These are phyloP conservation scores for Coemansia guatemalensis DNA, from an alignment of 192 early-diverging fungal species.

Conservation along the genomic window DNA sequence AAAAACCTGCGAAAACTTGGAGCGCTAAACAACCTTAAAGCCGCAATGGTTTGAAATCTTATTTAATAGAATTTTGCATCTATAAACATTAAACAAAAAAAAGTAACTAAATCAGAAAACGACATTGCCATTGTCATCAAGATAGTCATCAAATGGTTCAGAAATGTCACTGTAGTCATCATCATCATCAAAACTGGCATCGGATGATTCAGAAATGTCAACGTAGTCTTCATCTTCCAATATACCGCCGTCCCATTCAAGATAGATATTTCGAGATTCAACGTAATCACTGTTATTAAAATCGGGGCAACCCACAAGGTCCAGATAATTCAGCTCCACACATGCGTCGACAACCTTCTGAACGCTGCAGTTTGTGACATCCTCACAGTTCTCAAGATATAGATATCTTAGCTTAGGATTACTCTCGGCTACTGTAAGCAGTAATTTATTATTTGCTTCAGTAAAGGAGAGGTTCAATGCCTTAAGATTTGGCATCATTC, in stretches of 20 bases:
- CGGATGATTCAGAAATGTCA: no score
- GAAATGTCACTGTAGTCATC: not conserved
- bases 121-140: no score
- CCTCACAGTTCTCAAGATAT: not conserved
- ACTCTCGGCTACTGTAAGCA: not conserved
- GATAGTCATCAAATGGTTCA: no score
- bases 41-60: no score
- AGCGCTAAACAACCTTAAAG: no score
- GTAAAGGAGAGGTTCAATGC: conserved; percentile 1
- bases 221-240: no score
- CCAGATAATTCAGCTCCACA: not conserved
- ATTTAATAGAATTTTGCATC: no score
- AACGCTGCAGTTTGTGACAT: not conserved
- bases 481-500: not conserved
- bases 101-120: no score
- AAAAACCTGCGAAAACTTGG: no score
- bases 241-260: no score
- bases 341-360: not conserved
- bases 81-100: no score
- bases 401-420: not conserved
- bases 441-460: not conserved
- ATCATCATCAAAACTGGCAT: no score
- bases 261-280: not conserved
- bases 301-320: not conserved
- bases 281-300: conserved; percentile 1